These are phyloP conservation scores for Cercophora sp. DNA, from an alignment of 495 filamentous ascomycete genomes.

Conservation along the genomic window DNA sequence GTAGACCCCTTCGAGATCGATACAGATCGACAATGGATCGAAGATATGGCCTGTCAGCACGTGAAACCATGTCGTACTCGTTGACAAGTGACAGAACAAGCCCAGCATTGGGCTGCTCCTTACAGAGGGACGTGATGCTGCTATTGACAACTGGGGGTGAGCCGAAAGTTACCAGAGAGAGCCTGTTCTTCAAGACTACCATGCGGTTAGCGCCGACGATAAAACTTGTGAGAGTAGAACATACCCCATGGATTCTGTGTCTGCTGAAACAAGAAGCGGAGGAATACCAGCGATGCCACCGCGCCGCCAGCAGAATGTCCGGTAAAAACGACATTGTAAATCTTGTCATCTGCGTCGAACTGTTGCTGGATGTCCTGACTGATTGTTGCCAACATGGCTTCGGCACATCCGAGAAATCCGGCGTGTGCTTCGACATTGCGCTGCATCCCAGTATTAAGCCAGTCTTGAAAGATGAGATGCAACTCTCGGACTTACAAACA, in stretches of 20 bases:
- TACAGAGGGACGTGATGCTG: neutral
- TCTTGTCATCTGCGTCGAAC: neutral
- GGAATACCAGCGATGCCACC: conserved; percentile 8
- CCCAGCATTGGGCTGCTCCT: neutral
- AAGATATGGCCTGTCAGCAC: conserved; percentile 2
- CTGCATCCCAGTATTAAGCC: neutral
- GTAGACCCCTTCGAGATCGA: conserved; percentile 2
- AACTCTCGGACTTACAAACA: too few species aligned
- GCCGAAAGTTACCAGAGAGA: conserved; percentile 9
- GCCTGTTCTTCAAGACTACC: neutral
- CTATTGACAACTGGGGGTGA: neutral
- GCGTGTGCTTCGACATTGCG: conserved; percentile 8
- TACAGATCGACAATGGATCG: conserved; percentile 9
- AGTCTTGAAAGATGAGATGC: neutral
- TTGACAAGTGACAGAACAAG: neutral
- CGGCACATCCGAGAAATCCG: conserved; percentile 5
- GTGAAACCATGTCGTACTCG: conserved; percentile 11
- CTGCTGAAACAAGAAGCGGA: neutral
- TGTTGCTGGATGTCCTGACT: neutral
- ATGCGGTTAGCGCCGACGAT: neutral
- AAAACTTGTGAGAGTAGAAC: neutral
- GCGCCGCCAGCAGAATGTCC: conserved; percentile 9
- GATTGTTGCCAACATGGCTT: neutral
- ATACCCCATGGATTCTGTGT: neutral
- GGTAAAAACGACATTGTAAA: conserved; percentile 11